Evolutionary conservation across 2,329 filamentous ascomycete genomes (phyloP).

Genomic region (Cladobotryum protrusum): DNA sequence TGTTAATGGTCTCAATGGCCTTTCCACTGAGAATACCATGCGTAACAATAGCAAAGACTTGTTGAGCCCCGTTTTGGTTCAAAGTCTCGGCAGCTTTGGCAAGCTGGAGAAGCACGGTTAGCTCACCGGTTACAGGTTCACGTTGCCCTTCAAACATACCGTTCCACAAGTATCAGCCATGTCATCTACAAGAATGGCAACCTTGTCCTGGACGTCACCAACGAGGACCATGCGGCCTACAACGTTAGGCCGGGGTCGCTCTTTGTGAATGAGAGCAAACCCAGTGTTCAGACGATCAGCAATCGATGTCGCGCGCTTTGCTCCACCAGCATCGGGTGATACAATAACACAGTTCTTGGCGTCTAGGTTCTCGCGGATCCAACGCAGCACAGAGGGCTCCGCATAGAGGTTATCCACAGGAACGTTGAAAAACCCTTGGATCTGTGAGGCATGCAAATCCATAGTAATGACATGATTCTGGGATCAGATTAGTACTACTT

Average conservation of each 20-base stretch:
- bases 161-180: slow-evolving; percentile 97
- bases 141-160: slow-evolving; percentile 17
- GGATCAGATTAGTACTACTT: slow-evolving; percentile 7
- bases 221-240: slow-evolving; percentile 92
- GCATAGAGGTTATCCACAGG: slow-evolving; percentile 78
- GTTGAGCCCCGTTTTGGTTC: slow-evolving; percentile 75
- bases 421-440: slow-evolving; percentile 91
- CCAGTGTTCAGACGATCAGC: slow-evolving; percentile 84
- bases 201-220: slow-evolving; percentile 83
- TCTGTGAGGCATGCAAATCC: slow-evolving; percentile 91
- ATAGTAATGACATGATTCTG: slow-evolving; percentile 71
- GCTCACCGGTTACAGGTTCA: background rate
- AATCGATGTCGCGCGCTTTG: slow-evolving; percentile 88
- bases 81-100: slow-evolving; percentile 85
- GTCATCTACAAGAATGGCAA: slow-evolving; percentile 93
- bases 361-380: slow-evolving; percentile 81
- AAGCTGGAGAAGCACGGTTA: slow-evolving; percentile 26
- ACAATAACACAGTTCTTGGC: slow-evolving; percentile 87
- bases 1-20: slow-evolving; percentile 80
- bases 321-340: slow-evolving; percentile 88
- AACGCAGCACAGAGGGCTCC: slow-evolving; percentile 83
- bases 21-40: slow-evolving; percentile 87
- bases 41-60: slow-evolving; percentile 92
- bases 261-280: slow-evolving; percentile 96
- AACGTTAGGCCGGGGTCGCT: slow-evolving; percentile 78